These are phyloP conservation scores for Chaetomium fimeti DNA, from an alignment of 495 filamentous ascomycete genomes.

Conservation along the genomic window DNA sequence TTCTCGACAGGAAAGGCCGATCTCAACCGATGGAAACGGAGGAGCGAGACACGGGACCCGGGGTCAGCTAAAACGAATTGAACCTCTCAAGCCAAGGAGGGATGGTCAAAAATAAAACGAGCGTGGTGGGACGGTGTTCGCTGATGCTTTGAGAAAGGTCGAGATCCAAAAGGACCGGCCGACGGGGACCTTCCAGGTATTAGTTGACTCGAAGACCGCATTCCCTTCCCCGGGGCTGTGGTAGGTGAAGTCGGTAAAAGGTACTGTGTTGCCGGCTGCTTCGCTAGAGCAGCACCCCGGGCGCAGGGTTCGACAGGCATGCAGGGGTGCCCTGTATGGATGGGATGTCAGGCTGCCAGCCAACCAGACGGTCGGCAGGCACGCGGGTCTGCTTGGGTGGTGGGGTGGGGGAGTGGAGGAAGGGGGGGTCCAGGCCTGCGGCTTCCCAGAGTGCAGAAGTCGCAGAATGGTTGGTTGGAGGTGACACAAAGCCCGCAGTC, in stretches of 20 bases:
- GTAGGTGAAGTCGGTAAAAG: conserved; percentile 16
- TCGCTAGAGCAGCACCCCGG: conserved; percentile 12
- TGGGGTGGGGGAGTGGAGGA: not conserved
- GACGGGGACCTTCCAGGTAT: conserved; percentile 19
- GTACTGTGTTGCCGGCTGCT: not conserved
- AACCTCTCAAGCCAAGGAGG: not conserved
- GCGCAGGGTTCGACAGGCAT: not conserved
- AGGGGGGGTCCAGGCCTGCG: conserved; percentile 10
- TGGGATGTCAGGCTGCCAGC: not conserved
- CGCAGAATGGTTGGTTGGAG: conserved; percentile 8
- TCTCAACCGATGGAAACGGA: conserved; percentile 17
- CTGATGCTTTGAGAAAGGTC: conserved; percentile 12
- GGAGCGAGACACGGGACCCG: not conserved
- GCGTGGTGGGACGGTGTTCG: conserved; percentile 25
- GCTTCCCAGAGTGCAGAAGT: conserved; percentile 4
- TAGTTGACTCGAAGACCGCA: conserved; percentile 17
- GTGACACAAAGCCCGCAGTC: conserved; percentile 13
- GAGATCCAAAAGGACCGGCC: conserved; percentile 13
- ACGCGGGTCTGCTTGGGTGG: not conserved
- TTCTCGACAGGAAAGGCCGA: conserved; percentile 10
- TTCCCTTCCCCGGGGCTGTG: conserved; percentile 1
- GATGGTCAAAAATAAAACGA: conserved; percentile 16
- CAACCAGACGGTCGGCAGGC: conserved; percentile 11
- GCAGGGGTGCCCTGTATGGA: conserved; percentile 9
- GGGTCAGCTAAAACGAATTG: too few species aligned